These are phyloP conservation scores for Aspergillus mulundensis DNA, from an alignment of 495 filamentous ascomycete species.

Conservation along the genomic window DNA sequence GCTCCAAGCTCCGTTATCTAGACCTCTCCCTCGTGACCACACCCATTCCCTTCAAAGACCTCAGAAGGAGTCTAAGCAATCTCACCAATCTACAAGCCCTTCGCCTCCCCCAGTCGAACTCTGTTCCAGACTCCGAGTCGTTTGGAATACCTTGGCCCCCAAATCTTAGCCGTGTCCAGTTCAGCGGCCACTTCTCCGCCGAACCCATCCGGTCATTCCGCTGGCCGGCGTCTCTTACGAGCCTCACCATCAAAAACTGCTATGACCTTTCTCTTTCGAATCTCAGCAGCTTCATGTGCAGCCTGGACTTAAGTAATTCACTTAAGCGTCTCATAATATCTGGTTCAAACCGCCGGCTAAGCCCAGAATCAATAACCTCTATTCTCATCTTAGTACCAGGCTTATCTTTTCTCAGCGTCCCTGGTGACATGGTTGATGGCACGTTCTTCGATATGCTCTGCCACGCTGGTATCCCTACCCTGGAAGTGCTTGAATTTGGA, in stretches of 20 bases:
- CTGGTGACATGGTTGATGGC: constrained; percentile 27
- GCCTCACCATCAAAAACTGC: constrained; percentile 27
- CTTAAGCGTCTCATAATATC: constrained; percentile 28
- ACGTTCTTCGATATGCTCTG: constrained; percentile 29
- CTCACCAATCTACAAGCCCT: constrained; percentile 48
- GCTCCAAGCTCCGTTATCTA: constrained; percentile 48
- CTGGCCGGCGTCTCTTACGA: constrained; percentile 29
- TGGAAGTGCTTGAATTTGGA: constrained; percentile 26
- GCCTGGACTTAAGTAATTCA: constrained; percentile 14
- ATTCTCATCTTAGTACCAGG: constrained; percentile 24
- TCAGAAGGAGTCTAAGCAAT: constrained; percentile 51
- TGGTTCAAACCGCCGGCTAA: constrained; percentile 23
- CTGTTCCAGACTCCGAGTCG: constrained; percentile 18
- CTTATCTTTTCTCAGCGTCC: constrained; percentile 26
- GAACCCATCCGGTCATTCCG: constrained; percentile 26
- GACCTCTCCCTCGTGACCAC: constrained; percentile 59
- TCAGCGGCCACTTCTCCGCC: constrained; percentile 14
- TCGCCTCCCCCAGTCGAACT: constrained; percentile 53
- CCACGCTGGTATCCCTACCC: constrained; percentile 13
- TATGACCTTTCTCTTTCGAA: constrained; percentile 22
- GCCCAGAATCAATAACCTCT: constrained; percentile 23
- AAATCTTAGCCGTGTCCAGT: constrained; percentile 22
- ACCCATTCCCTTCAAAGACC: constrained; percentile 43
- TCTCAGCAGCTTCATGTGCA: constrained; percentile 23
- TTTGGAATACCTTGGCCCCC: constrained; percentile 17